These are phyloP conservation scores for Geosiphon pyriformis DNA, from an alignment of 192 early-diverging fungal genomes.

Conservation along the genomic window DNA sequence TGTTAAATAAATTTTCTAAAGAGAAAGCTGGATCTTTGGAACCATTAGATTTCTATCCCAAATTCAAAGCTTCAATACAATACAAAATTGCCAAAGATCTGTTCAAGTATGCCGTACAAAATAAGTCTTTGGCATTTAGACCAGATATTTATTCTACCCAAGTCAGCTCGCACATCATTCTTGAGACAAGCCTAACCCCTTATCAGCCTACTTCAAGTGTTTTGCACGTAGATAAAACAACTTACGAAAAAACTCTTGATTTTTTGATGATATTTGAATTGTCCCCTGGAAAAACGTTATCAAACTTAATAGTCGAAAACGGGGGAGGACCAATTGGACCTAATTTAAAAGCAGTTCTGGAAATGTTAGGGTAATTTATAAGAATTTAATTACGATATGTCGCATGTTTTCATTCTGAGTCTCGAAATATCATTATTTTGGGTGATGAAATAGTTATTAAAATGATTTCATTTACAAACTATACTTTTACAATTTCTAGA, in stretches of 20 bases:
- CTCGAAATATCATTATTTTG: too few species aligned
- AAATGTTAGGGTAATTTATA: conserved; percentile 32
- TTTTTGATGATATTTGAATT: conserved; percentile 35
- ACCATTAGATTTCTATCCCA: background rate
- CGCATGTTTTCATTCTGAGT: too few species aligned
- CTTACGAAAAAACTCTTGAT: conserved; percentile 28
- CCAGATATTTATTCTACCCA: background rate
- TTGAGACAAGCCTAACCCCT: conserved; percentile 31
- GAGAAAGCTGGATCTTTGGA: background rate
- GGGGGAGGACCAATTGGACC: conserved; percentile 31
- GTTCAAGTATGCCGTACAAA: background rate
- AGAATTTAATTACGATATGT: too few species aligned
- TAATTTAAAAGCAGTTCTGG: conserved; percentile 18
- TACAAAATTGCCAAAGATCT: background rate
- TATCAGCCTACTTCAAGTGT: conserved; percentile 33
- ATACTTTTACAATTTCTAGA: too few species aligned
- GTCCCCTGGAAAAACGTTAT: conserved; percentile 29
- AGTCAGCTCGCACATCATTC: background rate
- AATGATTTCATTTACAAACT: too few species aligned
- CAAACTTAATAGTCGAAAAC: conserved; percentile 14
- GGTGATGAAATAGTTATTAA: too few species aligned
- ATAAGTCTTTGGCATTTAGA: background rate
- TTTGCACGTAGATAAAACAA: conserved; percentile 27
- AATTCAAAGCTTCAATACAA: background rate
- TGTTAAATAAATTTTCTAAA: conserved; percentile 2